Evolutionary conservation across 345 rosid species (phyloP), one percentile per base, ranked within the genome.

Genomic region (Salix arbutifolia): DNA sequence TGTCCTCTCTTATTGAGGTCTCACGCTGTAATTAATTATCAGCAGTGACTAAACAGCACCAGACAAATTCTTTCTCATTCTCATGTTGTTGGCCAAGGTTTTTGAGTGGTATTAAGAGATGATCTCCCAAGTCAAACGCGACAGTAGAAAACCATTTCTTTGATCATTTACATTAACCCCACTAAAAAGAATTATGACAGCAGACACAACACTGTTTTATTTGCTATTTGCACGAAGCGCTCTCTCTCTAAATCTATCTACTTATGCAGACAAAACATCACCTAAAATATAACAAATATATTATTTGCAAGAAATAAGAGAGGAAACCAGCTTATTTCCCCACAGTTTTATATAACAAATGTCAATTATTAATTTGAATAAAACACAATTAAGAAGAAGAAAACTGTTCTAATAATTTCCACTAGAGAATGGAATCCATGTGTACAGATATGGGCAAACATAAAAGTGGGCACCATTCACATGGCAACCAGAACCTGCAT

Each of bases 371-470:
- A n/a, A 58, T 11, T 58, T 58, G 62, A 58, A 58, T 58, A n/a
- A 26, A 23, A 33, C 56, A 10, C 16, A 44, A n/a, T 40, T 40
- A 23, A 26, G 69, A 23, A 33, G 69, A 17, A 67, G 12, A 35
- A 26, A 19, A 8, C 38, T 50, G 42, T 16, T 65, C 28, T 44
- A 30, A 60, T 44, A 30, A 60, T 52, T 37, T 64, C 69, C 83
- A 70, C 78, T 77, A 74, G 53, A 50, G 70, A 78, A 77, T 80
- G 80, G 81, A 80, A 25, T 75, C 79, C 85, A 78, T 69, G 78
- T 74, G 77, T 76, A 81, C 64, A 58, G 10, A 58, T 28, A 60
- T 76, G 73, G 73, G 68, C 46, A 19, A 38, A 40, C 58, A 28
- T 53, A 38, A 38, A 25, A 58, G 69, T 16, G 21, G 52, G 33